Conservation (phyloP, 2,329 filamentous ascomycete genomes). For the Pseudocercospora vitis region DNA sequence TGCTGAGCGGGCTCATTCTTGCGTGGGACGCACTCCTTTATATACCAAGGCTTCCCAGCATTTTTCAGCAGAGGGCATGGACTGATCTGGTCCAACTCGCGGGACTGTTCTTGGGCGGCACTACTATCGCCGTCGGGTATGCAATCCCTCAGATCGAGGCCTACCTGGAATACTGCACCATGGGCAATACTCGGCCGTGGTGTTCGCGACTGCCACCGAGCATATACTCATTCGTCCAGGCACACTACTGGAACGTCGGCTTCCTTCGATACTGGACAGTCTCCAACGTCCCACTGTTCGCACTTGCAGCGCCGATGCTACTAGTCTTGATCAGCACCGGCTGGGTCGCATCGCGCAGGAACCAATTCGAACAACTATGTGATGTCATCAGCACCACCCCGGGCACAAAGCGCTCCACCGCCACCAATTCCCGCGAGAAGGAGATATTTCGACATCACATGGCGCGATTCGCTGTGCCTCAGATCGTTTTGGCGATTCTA, state of each 20-base stretch:
- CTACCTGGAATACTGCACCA: conserved; percentile 68
- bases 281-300: conserved; percentile 82
- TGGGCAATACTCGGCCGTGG: conserved; percentile 61
- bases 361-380: neutral
- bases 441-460: conserved; percentile 32
- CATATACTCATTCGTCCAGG: conserved; percentile 88
- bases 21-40: conserved; percentile 58
- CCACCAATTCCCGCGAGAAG: conserved; percentile 1
- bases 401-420: neutral
- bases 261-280: conserved; percentile 88
- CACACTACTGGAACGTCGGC: conserved; percentile 86
- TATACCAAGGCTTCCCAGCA: conserved; percentile 44
- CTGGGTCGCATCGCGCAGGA: conserved; percentile 7
- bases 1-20: conserved; percentile 78
- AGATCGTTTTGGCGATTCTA: conserved; percentile 68
- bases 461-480: conserved; percentile 65
- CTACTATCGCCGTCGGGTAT: conserved; percentile 66
- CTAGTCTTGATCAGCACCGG: conserved; percentile 65
- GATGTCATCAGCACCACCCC: neutral
- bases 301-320: conserved; percentile 78
- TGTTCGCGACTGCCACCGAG: conserved; percentile 72
- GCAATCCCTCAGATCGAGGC: conserved; percentile 72
- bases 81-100: conserved; percentile 20
- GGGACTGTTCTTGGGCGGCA: conserved; percentile 63
- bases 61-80: conserved; percentile 30